Conservation (phyloP, 768 basidiomycete species). For the Hortiboletus flavorubellus region DNA sequence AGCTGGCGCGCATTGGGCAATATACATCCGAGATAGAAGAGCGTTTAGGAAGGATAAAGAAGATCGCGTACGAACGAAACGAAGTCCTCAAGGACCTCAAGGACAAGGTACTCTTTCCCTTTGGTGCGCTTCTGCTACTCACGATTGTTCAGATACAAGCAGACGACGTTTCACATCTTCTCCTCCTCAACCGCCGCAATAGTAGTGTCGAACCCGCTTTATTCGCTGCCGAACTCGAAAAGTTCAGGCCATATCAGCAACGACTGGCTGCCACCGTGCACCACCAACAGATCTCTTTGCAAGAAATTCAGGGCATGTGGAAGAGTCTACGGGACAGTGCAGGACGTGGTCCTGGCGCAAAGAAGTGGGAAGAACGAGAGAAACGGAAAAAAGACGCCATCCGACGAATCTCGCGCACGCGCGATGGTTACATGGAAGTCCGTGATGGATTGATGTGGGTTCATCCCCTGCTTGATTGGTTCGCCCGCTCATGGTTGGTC, state of each 20-base stretch:
- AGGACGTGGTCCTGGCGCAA: constrained; percentile 71
- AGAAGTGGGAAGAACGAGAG: constrained; percentile 81
- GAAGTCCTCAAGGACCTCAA: constrained; percentile 93
- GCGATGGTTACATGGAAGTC: constrained; percentile 85
- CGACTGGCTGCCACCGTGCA: constrained; percentile 75
- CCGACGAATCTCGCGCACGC: constrained; percentile 66
- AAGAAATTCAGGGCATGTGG: constrained; percentile 76
- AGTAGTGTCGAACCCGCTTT: constrained; percentile 78
- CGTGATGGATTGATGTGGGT: constrained; percentile 80
- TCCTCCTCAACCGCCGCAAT: constrained; percentile 87
- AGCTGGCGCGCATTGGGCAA: constrained; percentile 62
- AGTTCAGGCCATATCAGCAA: constrained; percentile 89
- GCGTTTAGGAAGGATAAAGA: constrained; percentile 68
- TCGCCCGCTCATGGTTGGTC: background rate
- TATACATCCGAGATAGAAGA: constrained; percentile 78
- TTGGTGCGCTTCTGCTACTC: background rate
- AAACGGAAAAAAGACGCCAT: constrained; percentile 73
- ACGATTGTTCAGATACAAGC: constrained; percentile 68
- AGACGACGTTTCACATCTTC: constrained; percentile 94
- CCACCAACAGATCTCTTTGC: constrained; percentile 67
- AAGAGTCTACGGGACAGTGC: constrained; percentile 68
- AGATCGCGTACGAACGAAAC: constrained; percentile 80
- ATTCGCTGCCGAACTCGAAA: constrained; percentile 92
- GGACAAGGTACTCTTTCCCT: constrained; percentile 65
- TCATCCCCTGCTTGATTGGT: background rate